Conservation (phyloP, 306 rosid species). For the Biancaea sappan region DNA sequence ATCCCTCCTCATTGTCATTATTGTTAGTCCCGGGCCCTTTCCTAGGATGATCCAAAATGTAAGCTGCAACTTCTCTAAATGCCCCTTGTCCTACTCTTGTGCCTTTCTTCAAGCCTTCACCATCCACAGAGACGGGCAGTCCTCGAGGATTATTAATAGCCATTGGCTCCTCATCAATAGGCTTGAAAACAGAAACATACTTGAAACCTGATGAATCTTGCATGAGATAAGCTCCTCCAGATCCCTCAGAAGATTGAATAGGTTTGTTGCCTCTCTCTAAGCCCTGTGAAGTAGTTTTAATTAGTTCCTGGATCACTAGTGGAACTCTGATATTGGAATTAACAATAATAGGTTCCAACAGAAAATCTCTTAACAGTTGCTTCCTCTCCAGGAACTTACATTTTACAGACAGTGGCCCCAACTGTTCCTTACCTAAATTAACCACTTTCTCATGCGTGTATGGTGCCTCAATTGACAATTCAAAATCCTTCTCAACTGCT, state of each 20-base stretch:
- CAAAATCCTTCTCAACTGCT: constrained; percentile 61
- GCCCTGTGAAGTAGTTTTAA: constrained; percentile 58
- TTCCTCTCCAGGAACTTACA: constrained; percentile 36
- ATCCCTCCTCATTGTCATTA: constrained; percentile 40
- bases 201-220: constrained; percentile 60
- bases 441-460: constrained; percentile 28
- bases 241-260: constrained; percentile 73
- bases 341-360: constrained; percentile 62
- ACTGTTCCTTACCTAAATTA: constrained; percentile 30
- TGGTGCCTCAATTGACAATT: constrained; percentile 62
- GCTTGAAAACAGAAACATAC: constrained; percentile 73
- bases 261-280: constrained; percentile 61
- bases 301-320: constrained; percentile 48
- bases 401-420: constrained; percentile 33
- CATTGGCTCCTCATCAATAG: constrained; percentile 79
- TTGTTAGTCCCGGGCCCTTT: constrained; percentile 37
- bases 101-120: constrained; percentile 71
- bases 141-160: constrained; percentile 68
- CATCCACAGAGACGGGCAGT: constrained; percentile 52
- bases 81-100: constrained; percentile 67
- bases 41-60: constrained; percentile 68
- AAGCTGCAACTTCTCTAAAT: constrained; percentile 70
- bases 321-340: constrained; percentile 45
- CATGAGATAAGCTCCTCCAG: constrained; percentile 84
- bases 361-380: constrained; percentile 38